phyloP scores from a whole-genome alignment of 2,329 filamentous ascomycete species.

The Fusarium longipes region DNA sequence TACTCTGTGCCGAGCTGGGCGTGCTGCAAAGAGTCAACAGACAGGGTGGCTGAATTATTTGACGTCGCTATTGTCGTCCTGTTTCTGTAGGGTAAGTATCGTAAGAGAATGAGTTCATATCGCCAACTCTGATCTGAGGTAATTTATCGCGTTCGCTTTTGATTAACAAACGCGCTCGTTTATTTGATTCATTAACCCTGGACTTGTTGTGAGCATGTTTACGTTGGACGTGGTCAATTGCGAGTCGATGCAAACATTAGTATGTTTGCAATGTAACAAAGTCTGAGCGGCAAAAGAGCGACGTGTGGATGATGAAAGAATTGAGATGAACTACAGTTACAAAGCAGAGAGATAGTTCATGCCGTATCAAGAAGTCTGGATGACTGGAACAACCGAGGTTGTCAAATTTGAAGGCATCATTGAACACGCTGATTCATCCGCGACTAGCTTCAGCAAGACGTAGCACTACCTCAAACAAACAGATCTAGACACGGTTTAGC shows the following conservation, averaged over 20 bases:
- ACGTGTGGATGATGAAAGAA: no score
- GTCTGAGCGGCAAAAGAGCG: no score
- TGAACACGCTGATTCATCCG: neutral
- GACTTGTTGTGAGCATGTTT: neutral
- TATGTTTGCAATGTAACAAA: no score
- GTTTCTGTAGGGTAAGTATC: conserved; percentile 3
- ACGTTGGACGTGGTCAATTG: neutral
- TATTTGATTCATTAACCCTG: fast-evolving
- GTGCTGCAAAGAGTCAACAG: neutral
- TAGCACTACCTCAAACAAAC: neutral
- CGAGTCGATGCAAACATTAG: no score
- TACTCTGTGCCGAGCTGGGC: neutral
- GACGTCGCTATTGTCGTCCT: neutral
- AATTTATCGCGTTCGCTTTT: neutral
- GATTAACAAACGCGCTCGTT: fast-evolving
- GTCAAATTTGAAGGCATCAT: neutral
- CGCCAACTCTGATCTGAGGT: fast-evolving
- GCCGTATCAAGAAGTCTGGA: no score
- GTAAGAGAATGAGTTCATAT: neutral
- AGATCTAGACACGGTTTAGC: neutral
- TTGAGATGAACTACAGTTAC: no score
- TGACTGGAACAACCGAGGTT: neutral
- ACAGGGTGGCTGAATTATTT: neutral
- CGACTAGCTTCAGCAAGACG: neutral
- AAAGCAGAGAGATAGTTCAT: no score